A percentile compares a stretch with the other conserved stretches of the same genome.
Evolutionary conservation across 306 rosid genomes (phyloP).

Genomic region (apple (Malus domestica)): DNA sequence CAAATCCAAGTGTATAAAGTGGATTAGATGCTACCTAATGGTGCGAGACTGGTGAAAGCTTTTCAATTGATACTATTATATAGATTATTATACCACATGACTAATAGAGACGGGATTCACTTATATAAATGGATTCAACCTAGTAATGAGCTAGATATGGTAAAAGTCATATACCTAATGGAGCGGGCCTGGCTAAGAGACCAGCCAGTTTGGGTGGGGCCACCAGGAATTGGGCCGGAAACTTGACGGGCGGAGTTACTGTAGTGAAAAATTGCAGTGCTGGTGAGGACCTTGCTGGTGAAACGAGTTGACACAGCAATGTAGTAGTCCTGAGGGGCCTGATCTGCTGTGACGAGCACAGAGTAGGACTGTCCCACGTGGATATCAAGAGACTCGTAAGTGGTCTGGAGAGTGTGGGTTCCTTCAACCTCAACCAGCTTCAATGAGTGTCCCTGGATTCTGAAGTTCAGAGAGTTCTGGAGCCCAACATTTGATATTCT

Average conservation of each 20-base stretch:
- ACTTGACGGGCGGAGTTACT: slow-evolving; percentile 48
- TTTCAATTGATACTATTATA: too few species aligned
- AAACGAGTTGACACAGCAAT: slow-evolving; percentile 68
- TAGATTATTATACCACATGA: too few species aligned
- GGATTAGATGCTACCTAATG: too few species aligned
- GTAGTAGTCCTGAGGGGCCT: slow-evolving; percentile 62
- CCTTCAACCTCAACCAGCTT: slow-evolving; percentile 89
- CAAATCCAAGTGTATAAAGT: too few species aligned
- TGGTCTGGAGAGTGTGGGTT: slow-evolving; percentile 77
- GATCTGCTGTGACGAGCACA: slow-evolving; percentile 79
- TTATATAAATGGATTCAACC: background rate
- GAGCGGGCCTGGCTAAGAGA: slow-evolving; percentile 77
- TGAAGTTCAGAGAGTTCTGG: slow-evolving; percentile 66
- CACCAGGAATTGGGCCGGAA: slow-evolving; percentile 56
- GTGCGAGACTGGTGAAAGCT: too few species aligned
- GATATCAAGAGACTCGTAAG: slow-evolving; percentile 67
- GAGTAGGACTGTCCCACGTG: slow-evolving; percentile 92
- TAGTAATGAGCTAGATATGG: too few species aligned
- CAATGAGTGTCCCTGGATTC: slow-evolving; percentile 73
- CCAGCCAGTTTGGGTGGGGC: slow-evolving; percentile 65
- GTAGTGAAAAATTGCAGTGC: slow-evolving; percentile 64
- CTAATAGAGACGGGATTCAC: background rate
- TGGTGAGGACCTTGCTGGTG: slow-evolving; percentile 36
- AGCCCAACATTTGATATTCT: slow-evolving; percentile 89
- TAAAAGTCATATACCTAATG: slow-evolving; percentile 36